phyloP scores from a whole-genome alignment of 2,329 filamentous ascomycete species.

The Fusarium pseudonygamai region DNA sequence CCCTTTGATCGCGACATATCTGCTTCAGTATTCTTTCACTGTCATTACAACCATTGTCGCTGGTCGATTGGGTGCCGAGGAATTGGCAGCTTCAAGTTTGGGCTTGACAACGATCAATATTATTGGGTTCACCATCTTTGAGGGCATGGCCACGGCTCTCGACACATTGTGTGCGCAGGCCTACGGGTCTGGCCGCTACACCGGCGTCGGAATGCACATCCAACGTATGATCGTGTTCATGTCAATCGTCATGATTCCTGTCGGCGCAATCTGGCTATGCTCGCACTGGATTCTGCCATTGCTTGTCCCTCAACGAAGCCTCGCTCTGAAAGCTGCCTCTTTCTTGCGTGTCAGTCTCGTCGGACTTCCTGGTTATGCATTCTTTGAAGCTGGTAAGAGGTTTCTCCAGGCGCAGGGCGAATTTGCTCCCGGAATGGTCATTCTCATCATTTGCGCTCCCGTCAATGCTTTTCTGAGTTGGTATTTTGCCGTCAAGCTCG shows the following conservation, averaged over 20 bases:
- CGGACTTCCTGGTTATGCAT: slow-evolving; percentile 62
- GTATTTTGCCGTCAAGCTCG: slow-evolving; percentile 55
- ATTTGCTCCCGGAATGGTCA: slow-evolving; percentile 60
- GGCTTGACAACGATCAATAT: slow-evolving; percentile 65
- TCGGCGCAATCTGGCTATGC: slow-evolving; percentile 59
- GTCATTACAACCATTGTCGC: slow-evolving; percentile 63
- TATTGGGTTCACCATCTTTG: slow-evolving; percentile 58
- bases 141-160: slow-evolving; percentile 44
- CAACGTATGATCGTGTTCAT: slow-evolving; percentile 65
- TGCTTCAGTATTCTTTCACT: slow-evolving; percentile 64
- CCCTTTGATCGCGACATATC: slow-evolving; percentile 61
- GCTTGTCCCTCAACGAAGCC: slow-evolving; percentile 57
- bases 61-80: slow-evolving; percentile 62
- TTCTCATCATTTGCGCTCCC: slow-evolving; percentile 59
- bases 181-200: slow-evolving; percentile 52
- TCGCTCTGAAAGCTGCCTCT: slow-evolving; percentile 59
- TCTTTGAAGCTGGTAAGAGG: slow-evolving; percentile 64
- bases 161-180: slow-evolving; percentile 43
- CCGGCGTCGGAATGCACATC: slow-evolving; percentile 61
- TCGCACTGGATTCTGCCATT: slow-evolving; percentile 58
- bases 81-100: slow-evolving; percentile 62
- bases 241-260: slow-evolving; percentile 57
- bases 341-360: slow-evolving; percentile 60
- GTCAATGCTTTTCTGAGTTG: slow-evolving; percentile 61
- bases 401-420: slow-evolving; percentile 65